Percentiles rank a stretch among this genome's conserved stretches.
phyloP scores from a whole-genome alignment of 345 rosid genomes.

The Hypericum perforatum region DNA sequence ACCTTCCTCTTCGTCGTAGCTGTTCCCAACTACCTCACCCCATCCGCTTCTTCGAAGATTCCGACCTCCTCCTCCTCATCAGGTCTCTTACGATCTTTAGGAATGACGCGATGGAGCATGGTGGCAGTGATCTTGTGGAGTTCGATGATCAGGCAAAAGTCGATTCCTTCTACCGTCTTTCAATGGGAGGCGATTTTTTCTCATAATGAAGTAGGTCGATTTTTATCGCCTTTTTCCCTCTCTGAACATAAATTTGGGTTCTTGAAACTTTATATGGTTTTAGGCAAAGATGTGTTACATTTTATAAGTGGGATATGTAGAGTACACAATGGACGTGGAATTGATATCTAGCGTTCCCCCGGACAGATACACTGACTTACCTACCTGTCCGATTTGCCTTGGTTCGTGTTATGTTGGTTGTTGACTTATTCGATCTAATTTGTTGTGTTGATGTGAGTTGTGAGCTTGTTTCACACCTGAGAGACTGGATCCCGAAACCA shows the following conservation, averaged over 20 bases:
- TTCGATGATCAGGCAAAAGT: conserved; percentile 47
- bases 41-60: conserved; percentile 53
- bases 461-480: conserved; percentile 27
- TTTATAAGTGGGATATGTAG: conserved; percentile 50
- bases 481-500: conserved; percentile 87
- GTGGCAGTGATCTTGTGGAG: conserved; percentile 66
- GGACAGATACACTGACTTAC: conserved; percentile 59
- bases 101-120: conserved; percentile 90
- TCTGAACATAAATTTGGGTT: not conserved
- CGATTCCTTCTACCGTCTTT: conserved; percentile 46
- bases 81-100: too few species aligned
- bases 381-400: conserved; percentile 86
- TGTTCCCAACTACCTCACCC: conserved; percentile 72
- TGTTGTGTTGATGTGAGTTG: not conserved
- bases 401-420: conserved; percentile 33
- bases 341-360: conserved; percentile 65
- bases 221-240: not conserved
- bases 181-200: conserved; percentile 66
- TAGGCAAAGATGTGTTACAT: conserved; percentile 85
- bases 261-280: not conserved
- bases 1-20: conserved; percentile 83
- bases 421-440: not conserved
- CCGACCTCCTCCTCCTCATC: too few species aligned
- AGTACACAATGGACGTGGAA: conserved; percentile 50
- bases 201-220: too few species aligned